Percentiles rank a stretch among this genome's conserved stretches.
Conservation (phyloP, 305 asterid species). For the Striga hermonthica region DNA sequence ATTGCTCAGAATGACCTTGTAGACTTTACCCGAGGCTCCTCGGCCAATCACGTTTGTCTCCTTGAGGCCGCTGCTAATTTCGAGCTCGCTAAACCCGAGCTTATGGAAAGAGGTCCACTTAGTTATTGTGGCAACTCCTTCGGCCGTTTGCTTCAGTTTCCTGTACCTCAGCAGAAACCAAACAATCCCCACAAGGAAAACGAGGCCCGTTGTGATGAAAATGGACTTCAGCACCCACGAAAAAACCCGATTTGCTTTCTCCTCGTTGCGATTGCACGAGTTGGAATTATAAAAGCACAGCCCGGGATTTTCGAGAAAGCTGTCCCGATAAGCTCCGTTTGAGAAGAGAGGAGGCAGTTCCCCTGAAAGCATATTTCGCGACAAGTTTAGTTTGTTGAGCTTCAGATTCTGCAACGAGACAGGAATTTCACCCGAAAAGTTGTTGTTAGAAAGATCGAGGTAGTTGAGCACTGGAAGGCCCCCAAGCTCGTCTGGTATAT, state of each 20-base stretch:
- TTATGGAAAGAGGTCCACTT: constrained; percentile 81
- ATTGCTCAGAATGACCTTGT: constrained; percentile 57
- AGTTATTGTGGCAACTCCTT: constrained; percentile 36
- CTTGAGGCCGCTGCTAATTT: constrained; percentile 48
- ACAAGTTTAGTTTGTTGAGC: constrained; percentile 66
- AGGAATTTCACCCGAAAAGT: constrained; percentile 60
- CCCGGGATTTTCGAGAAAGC: constrained; percentile 72
- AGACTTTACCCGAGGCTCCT: constrained; percentile 80
- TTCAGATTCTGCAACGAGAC: constrained; percentile 54
- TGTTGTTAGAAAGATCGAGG: constrained; percentile 73
- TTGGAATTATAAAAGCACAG: constrained; percentile 43
- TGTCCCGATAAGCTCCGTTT: constrained; percentile 42
- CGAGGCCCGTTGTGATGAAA: constrained; percentile 36
- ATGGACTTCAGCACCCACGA: constrained; percentile 40
- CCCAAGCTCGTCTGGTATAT: constrained; percentile 65
- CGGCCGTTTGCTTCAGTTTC: constrained; percentile 33
- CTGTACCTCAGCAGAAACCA: constrained; percentile 47
- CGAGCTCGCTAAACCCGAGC: constrained; percentile 57
- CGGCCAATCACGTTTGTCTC: constrained; percentile 67
- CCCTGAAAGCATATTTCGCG: constrained; percentile 64
- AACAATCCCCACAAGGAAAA: constrained; percentile 46
- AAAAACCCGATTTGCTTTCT: constrained; percentile 26
- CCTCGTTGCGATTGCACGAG: constrained; percentile 32
- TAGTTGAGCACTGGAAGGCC: constrained; percentile 59
- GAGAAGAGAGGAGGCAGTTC: constrained; percentile 52